Evolutionary conservation across 2,329 filamentous ascomycete genomes (phyloP).

Genomic region (Penicillium janthinellum): DNA sequence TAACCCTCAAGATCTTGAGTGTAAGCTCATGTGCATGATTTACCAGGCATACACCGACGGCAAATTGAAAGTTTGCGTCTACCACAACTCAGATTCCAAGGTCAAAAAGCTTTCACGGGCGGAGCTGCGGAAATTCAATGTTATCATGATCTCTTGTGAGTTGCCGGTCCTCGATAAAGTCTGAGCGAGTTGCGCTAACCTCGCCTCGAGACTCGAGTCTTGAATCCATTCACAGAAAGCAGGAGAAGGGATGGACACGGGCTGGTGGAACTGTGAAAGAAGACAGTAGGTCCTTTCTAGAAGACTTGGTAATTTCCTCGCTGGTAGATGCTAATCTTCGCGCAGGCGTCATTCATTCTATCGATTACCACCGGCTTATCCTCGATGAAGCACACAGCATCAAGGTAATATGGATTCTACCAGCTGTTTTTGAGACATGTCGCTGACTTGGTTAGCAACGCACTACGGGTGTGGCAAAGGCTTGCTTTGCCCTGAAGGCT

Average conservation of each 20-base stretch:
- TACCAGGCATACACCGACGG: constrained; percentile 71
- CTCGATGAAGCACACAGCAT: constrained; percentile 96
- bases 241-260: constrained; percentile 85
- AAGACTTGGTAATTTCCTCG: neutral
- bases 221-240: constrained; percentile 89
- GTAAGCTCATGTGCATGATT: neutral
- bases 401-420: constrained; percentile 55
- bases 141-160: constrained; percentile 97
- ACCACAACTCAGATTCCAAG: constrained; percentile 83
- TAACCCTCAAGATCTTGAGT: constrained; percentile 1
- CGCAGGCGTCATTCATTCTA: constrained; percentile 74
- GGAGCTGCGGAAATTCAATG: constrained; percentile 79
- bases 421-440: neutral
- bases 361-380: constrained; percentile 86
- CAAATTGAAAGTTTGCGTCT: constrained; percentile 85
- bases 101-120: constrained; percentile 74
- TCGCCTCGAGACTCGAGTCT: constrained; percentile 58
- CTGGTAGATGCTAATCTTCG: constrained; percentile 8
- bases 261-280: constrained; percentile 81
- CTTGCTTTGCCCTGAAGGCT: constrained; percentile 87
- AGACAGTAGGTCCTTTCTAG: constrained; percentile 49
- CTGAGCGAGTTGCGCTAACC: neutral
- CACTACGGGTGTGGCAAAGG: constrained; percentile 87
- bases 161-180: neutral
- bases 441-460: constrained; percentile 49